Conservation (phyloP, 495 filamentous ascomycete genomes). For the Hyaloscypha bicolor region DNA sequence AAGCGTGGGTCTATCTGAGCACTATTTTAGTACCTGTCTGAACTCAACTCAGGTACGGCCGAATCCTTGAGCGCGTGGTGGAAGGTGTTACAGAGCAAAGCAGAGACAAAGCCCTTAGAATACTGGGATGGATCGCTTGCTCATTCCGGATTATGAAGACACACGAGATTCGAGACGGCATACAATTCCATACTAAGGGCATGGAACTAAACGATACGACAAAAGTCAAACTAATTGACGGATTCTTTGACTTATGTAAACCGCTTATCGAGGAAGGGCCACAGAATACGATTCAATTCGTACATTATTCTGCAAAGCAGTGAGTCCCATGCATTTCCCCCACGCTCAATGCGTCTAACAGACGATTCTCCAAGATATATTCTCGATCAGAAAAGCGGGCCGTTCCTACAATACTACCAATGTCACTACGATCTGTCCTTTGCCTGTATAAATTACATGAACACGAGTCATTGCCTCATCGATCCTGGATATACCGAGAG, state of each 20-base stretch:
- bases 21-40: no score
- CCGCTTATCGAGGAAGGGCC: no score
- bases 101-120: neutral
- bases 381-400: neutral
- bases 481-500: neutral
- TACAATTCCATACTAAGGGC: neutral
- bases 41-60: slow-evolving; percentile 8
- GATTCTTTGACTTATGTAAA: neutral
- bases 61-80: slow-evolving; percentile 1
- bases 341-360: no score
- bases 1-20: slow-evolving; percentile 15
- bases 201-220: neutral
- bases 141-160: slow-evolving; percentile 9
- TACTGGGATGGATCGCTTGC: slow-evolving; percentile 16
- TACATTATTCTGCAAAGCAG: no score
- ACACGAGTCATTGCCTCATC: slow-evolving; percentile 3
- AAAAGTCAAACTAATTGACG: neutral
- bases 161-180: slow-evolving; percentile 11
- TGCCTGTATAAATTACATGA: neutral
- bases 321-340: no score
- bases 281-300: no score
- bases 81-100: neutral
- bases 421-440: neutral
- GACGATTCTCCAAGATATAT: neutral
- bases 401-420: neutral